Evolutionary conservation across 1,284 basidiomycete species (phyloP).

Genomic region (Fomitopsis betulina): DNA sequence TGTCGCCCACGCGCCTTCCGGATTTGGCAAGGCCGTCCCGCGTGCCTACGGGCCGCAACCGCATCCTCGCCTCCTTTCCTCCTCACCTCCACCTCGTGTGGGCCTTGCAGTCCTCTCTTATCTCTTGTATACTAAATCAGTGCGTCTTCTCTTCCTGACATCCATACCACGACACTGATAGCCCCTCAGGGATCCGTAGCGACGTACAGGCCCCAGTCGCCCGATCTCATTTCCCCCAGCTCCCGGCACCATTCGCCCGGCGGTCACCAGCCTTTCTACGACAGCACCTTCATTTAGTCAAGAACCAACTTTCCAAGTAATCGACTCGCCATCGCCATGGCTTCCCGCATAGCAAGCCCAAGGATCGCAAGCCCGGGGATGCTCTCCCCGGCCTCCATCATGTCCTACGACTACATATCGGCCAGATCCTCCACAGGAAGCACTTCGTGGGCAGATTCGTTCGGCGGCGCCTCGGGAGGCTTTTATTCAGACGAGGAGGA

Average conservation of each 20-base stretch:
- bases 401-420: constrained; percentile 26
- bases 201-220: constrained; percentile 1
- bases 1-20: background rate
- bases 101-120: background rate
- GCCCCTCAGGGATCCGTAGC: background rate
- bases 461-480: constrained; percentile 8
- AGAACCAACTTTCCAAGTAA: background rate
- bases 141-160: constrained; percentile 1
- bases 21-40: background rate
- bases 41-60: background rate
- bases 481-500: constrained; percentile 39
- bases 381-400: background rate
- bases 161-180: background rate
- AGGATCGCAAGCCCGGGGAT: constrained; percentile 1
- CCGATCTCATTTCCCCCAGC: background rate
- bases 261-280: background rate
- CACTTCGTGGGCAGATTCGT: constrained; percentile 22
- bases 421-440: constrained; percentile 7
- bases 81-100: constrained; percentile 1
- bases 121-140: constrained; percentile 1
- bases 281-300: background rate
- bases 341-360: background rate
- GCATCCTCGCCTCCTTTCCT: background rate
- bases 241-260: background rate
- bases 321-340: background rate